Percentiles rank a stretch among this genome's conserved stretches.
Conservation (phyloP, 176 grass and related monocot genomes). For the Typha latifolia region DNA sequence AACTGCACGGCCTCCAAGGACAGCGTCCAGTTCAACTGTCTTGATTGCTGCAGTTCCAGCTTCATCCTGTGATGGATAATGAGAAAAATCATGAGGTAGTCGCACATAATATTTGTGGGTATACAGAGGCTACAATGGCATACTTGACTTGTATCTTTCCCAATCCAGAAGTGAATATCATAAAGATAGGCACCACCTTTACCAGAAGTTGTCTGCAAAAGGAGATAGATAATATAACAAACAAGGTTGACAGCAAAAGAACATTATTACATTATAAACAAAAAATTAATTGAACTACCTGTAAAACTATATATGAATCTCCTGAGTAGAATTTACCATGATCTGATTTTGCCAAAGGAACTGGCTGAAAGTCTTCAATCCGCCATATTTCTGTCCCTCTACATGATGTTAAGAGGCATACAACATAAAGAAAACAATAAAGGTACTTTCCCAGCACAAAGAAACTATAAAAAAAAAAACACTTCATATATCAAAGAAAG, state of each 20-base stretch:
- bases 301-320: conserved; percentile 92
- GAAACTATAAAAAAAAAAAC: neutral
- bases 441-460: neutral
- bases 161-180: conserved; percentile 56
- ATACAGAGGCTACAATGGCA: neutral
- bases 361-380: conserved; percentile 89
- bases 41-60: conserved; percentile 94
- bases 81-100: neutral
- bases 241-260: neutral
- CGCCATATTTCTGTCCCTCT: conserved; percentile 95
- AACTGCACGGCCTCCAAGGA: conserved; percentile 84
- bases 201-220: conserved; percentile 30
- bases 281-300: conserved; percentile 42
- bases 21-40: conserved; percentile 81
- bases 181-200: conserved; percentile 35
- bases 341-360: conserved; percentile 62
- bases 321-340: conserved; percentile 95
- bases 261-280: neutral
- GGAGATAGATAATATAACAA: neutral
- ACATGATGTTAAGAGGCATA: conserved; percentile 31
- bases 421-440: conserved; percentile 10
- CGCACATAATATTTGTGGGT: neutral
- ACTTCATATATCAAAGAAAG: neutral
- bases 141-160: conserved; percentile 43
- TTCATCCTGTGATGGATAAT: conserved; percentile 69